These are phyloP conservation scores for Microbotryum silenes-acaulis DNA, from an alignment of 1,284 basidiomycete genomes.

Conservation along the genomic window DNA sequence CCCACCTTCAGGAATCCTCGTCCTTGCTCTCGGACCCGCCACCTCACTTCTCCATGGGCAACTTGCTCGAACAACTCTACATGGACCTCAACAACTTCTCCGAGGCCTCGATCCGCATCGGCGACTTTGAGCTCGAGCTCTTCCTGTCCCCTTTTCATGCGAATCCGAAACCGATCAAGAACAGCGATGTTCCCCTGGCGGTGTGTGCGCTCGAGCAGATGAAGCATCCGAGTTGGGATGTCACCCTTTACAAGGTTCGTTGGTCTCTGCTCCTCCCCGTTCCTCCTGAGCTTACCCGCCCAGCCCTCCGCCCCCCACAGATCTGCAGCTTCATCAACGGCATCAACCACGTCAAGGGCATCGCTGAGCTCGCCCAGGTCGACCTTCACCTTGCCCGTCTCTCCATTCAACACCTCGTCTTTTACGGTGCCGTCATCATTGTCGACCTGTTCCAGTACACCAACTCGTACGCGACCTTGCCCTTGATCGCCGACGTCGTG, in stretches of 20 bases:
- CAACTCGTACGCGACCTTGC: constrained; percentile 71
- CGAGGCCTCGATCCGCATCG: constrained; percentile 79
- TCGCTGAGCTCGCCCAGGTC: constrained; percentile 85
- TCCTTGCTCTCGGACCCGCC: constrained; percentile 70
- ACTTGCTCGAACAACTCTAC: constrained; percentile 90
- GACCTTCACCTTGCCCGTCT: constrained; percentile 74
- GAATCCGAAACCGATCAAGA: constrained; percentile 78
- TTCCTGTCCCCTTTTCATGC: constrained; percentile 93
- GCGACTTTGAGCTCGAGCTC: constrained; percentile 83
- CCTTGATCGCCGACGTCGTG: constrained; percentile 23
- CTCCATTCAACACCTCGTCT: constrained; percentile 86
- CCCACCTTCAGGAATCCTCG: constrained; percentile 67
- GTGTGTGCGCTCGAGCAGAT: constrained; percentile 73
- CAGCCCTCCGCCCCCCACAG: constrained; percentile 40
- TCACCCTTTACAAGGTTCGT: constrained; percentile 75
- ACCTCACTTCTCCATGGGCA: constrained; percentile 64
- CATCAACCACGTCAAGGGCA: constrained; percentile 79
- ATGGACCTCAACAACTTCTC: constrained; percentile 93
- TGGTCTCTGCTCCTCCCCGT: constrained; percentile 5
- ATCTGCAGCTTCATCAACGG: constrained; percentile 79
- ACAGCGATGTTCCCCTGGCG: constrained; percentile 93
- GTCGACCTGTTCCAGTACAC: constrained; percentile 95
- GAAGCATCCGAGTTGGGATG: constrained; percentile 88
- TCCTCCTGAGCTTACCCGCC: background rate
- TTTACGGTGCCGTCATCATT: constrained; percentile 92